A percentile compares a stretch with the other conserved stretches of the same genome.
phyloP scores from a whole-genome alignment of 2,329 filamentous ascomycete genomes.

The Blumeriella jaapii region DNA sequence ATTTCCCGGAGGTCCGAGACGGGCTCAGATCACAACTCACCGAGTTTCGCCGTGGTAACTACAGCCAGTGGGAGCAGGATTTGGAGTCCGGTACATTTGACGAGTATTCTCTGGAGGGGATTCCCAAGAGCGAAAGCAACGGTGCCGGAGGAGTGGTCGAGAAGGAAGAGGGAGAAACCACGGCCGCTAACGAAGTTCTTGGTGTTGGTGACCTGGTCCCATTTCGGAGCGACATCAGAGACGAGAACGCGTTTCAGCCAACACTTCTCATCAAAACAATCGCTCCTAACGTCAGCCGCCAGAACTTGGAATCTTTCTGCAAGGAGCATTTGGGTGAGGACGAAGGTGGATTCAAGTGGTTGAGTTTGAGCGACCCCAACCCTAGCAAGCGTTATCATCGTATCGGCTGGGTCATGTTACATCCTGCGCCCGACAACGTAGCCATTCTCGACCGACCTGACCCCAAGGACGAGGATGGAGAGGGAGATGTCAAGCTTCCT shows the following conservation, averaged over 20 bases:
- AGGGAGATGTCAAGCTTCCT: conserved; percentile 40
- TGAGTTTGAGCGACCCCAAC: conserved; percentile 93
- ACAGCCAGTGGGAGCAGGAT: conserved; percentile 82
- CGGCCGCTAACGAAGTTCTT: conserved; percentile 80
- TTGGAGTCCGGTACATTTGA: conserved; percentile 79
- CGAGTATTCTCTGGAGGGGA: conserved; percentile 85
- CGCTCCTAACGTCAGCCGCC: conserved; percentile 86
- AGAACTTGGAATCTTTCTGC: conserved; percentile 88
- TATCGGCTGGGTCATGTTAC: conserved; percentile 96
- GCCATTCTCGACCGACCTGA: conserved; percentile 61
- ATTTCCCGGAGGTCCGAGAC: conserved; percentile 72
- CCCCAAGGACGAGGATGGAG: conserved; percentile 51
- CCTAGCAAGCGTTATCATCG: conserved; percentile 94
- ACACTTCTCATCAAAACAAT: conserved; percentile 97
- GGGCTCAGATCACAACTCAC: conserved; percentile 63
- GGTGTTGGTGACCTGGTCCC: conserved; percentile 87
- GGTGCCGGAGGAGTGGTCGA: conserved; percentile 75
- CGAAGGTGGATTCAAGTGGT: conserved; percentile 87
- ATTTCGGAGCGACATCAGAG: conserved; percentile 71
- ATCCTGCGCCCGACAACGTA: conserved; percentile 60
- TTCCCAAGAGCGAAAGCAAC: conserved; percentile 87
- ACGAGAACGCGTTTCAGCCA: conserved; percentile 79
- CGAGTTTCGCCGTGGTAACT: conserved; percentile 67
- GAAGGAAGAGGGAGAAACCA: conserved; percentile 92
- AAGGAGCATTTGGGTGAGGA: conserved; percentile 87